Evolutionary conservation across 2,329 filamentous ascomycete species (phyloP).

Genomic region (Aureobasidium sp.): DNA sequence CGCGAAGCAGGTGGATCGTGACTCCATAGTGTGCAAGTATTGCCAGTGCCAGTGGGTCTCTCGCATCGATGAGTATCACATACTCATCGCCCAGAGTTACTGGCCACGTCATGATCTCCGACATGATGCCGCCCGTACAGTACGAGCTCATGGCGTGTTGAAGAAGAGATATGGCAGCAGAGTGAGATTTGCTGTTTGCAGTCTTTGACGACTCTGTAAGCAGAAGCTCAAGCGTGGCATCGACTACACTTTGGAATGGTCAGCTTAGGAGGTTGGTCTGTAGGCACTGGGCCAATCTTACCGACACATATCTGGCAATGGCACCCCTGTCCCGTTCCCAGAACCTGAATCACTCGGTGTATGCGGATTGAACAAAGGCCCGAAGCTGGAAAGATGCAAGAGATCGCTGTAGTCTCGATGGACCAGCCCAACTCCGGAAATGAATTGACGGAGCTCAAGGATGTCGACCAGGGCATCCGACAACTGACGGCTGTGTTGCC

Average conservation of each 20-base stretch:
- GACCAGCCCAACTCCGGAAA: neutral
- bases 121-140: neutral
- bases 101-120: constrained; percentile 7
- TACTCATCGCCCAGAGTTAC: neutral
- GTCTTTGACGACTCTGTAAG: neutral
- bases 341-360: neutral
- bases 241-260: neutral
- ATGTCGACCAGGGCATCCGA: neutral
- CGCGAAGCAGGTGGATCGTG: neutral
- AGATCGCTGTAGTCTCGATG: neutral
- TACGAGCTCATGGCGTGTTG: neutral
- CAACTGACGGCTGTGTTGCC: neutral
- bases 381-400: neutral
- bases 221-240: neutral
- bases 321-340: neutral
- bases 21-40: constrained; percentile 9
- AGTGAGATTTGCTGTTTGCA: neutral
- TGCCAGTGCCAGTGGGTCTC: neutral
- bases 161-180: neutral
- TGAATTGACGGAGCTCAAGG: neutral
- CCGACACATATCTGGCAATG: neutral
- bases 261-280: neutral
- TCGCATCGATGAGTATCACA: neutral
- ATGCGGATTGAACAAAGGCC: neutral
- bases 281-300: neutral